Evolutionary conservation across 768 basidiomycete species (phyloP), one percentile per base, ranked within the genome.

Genomic region (Podaxis carcinomalis): DNA sequence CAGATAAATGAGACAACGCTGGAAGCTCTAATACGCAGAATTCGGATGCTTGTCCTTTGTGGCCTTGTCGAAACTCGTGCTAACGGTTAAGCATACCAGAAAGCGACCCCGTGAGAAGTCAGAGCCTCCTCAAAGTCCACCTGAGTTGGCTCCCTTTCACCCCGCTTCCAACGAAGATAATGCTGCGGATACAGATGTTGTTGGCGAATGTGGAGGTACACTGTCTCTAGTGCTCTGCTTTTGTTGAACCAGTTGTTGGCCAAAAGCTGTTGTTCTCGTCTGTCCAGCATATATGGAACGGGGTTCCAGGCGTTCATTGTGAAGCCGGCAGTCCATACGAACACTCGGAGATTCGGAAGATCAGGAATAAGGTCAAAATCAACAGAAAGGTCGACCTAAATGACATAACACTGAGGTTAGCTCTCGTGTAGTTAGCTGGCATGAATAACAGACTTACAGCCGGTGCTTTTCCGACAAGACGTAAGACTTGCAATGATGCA

Each of bases 241-340:
- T 36, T 56, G 11, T n/a, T n/a, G 28, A 56, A 47, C 44, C 42
- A 47, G 1, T 19, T n/a, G 14, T 35, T 46, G 16, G 47, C 32
- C 16, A 46, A 28, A 32, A 32, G 13, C 32, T 13, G 5, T n/a
- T 39, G n/a, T 47, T 42, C 11, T 6, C 13, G 16, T 23, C n/a
- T 6, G 16, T 5, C 4, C 16, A 14, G 7, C 13, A 9, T 35
- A 21, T 21, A 25, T 46, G 25, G 9, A 32, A 9, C 32, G 0
- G 2, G 7, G 32, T 6, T 32, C 32, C 32, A 32, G 32, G 7
- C 32, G 7, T 3, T 32, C 7, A 32, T 56, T 1, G 44, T 44
- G n/a, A 56, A 47, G 2, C 56, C 56, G 27, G 56, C 44, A 2
- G 56, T 56, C 56, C 56, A 56, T 42, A 56, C 47, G 28, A 56